Base-by-base conservation (phyloP, 2,329 filamentous ascomycete species). In the Penicillium sp. region DNA sequence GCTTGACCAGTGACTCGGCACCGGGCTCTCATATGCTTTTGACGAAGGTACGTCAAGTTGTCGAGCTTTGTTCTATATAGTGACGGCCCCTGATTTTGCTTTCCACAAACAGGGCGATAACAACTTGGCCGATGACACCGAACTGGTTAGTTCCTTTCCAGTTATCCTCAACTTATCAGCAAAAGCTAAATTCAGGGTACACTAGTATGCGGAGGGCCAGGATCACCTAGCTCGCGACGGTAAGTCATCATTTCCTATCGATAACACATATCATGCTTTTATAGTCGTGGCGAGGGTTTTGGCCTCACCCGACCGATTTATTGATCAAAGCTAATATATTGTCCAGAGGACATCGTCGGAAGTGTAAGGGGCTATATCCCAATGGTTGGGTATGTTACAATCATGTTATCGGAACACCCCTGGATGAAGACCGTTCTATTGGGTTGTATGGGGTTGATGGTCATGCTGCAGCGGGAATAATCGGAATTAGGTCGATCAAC, bases 341-440 rank as follows among this genome's bases (percentile, higher is more conserved):
- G 18, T 40, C 18, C 9, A 49, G 46, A 40, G 22, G 46, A 49
- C 35, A 49, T 49, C 18, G 40, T 43, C n/a, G 94, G 94, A 44
- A 96, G 89, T 64, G 94, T 97, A 6, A 81, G 94, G 11, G 94
- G 85, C 35, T 99, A 95, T 73, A 87, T 97, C 54, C 94, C 94
- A 0, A 95, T 94, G 68, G 92, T 97, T 14, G 94, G 94, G 63
- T 97, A 97, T 70, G 92, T 97, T 44, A 99, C 94, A 1, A 99
- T 99, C 66, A 80, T 97, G 74, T 80, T 99, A 59, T 94, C 90
- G 60, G 94, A 99, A 74, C 88, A 99, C 72, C 94, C 94, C 6
- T 97, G 93, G 93, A 74, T 97, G 66, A 99, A 99, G 84, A 95
- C 90, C 42, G 93, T 87, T 25, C 90, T 97, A 87, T 75, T 99